Evolutionary conservation across 78 protist species (phyloP).

Genomic region (Dictyostelium firmibasis): DNA sequence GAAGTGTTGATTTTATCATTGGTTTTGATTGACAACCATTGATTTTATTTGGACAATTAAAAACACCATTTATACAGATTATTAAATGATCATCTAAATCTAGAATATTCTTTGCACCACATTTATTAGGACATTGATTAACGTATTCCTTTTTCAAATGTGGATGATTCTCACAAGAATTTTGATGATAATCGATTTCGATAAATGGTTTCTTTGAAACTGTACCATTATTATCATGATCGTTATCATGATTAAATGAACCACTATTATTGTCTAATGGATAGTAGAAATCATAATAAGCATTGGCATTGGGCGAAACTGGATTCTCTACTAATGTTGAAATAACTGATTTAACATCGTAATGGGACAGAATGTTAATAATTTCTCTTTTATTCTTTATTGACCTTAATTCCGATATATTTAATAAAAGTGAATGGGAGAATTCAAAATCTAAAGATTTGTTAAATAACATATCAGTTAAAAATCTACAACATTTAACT

Average conservation of each 20-base stretch:
- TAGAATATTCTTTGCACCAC: background rate
- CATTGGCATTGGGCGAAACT: background rate
- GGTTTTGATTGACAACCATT: background rate
- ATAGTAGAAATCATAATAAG: background rate
- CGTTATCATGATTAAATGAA: background rate
- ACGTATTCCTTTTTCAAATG: background rate
- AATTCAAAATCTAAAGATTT: background rate
- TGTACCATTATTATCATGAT: background rate
- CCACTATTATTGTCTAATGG: background rate
- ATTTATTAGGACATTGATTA: background rate
- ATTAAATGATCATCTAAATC: conserved; percentile 15
- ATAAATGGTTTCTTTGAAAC: background rate
- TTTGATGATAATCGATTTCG: background rate
- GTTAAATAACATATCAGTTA: background rate
- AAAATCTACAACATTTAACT: conserved; percentile 12
- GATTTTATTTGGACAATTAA: conserved; percentile 2
- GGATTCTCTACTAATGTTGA: background rate
- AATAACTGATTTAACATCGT: background rate
- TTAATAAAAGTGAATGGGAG: background rate
- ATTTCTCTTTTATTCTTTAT: background rate
- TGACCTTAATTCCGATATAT: background rate
- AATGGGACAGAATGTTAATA: background rate
- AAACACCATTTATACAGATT: background rate
- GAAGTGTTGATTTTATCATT: background rate
- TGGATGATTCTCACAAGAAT: background rate